These are phyloP conservation scores for Purpureocillium lavendulum DNA, from an alignment of 2,329 filamentous ascomycete species.

Conservation along the genomic window DNA sequence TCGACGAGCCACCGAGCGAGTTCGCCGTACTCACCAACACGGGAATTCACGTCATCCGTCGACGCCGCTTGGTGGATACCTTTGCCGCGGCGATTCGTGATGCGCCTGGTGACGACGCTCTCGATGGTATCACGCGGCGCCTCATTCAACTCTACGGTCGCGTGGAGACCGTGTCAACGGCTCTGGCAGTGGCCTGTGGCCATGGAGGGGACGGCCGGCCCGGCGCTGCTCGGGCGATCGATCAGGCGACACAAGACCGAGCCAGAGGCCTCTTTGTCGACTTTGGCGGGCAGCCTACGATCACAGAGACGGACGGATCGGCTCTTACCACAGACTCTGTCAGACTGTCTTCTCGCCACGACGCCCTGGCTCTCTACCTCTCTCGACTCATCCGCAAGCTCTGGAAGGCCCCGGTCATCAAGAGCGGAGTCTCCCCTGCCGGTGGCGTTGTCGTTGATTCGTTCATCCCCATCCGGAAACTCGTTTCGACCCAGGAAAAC, in stretches of 20 bases:
- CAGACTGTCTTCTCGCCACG: slow-evolving; percentile 78
- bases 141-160: slow-evolving; percentile 84
- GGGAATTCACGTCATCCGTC: slow-evolving; percentile 77
- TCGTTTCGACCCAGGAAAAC: slow-evolving; percentile 71
- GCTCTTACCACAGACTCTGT: slow-evolving; percentile 72
- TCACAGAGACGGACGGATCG: slow-evolving; percentile 69
- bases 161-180: slow-evolving; percentile 81
- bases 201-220: slow-evolving; percentile 71
- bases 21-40: slow-evolving; percentile 87
- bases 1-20: slow-evolving; percentile 72
- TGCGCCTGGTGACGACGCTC: slow-evolving; percentile 66
- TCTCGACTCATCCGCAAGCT: slow-evolving; percentile 79
- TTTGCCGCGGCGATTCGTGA: slow-evolving; percentile 76
- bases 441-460: slow-evolving; percentile 58
- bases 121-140: slow-evolving; percentile 73
- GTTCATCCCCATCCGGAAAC: slow-evolving; percentile 57
- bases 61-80: slow-evolving; percentile 81
- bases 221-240: slow-evolving; percentile 67
- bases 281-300: slow-evolving; percentile 77
- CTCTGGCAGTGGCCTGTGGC: slow-evolving; percentile 88
- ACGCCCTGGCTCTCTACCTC: slow-evolving; percentile 81
- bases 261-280: slow-evolving; percentile 87
- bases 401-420: slow-evolving; percentile 75
- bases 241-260: slow-evolving; percentile 77
- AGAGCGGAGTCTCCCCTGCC: slow-evolving; percentile 37